Conservation (phyloP, 495 filamentous ascomycete species). For the Penicillium taxi region DNA sequence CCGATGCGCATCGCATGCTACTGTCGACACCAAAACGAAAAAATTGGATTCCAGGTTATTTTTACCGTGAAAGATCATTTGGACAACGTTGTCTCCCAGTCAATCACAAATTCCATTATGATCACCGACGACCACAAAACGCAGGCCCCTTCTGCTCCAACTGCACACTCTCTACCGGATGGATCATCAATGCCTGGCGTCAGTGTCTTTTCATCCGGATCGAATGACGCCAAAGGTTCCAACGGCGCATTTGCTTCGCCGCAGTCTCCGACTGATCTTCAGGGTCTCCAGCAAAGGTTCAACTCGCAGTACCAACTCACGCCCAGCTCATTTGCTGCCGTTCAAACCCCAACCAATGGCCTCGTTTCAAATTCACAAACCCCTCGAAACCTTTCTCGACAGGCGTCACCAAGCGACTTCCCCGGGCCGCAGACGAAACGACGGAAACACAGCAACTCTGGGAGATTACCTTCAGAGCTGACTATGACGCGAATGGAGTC, state of each 20-base stretch:
- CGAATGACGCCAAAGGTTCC: conserved; percentile 18
- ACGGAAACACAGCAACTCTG: conserved; percentile 61
- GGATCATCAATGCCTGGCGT: conserved; percentile 37
- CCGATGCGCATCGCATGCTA: conserved; percentile 98
- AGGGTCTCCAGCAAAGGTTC: conserved; percentile 44
- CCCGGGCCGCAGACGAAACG: conserved; percentile 57
- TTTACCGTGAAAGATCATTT: conserved; percentile 81
- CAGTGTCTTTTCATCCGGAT: conserved; percentile 37
- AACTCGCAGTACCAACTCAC: conserved; percentile 37
- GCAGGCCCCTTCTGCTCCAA: conserved; percentile 42
- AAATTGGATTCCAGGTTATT: conserved; percentile 85
- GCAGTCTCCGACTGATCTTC: conserved; percentile 46
- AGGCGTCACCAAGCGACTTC: conserved; percentile 59
- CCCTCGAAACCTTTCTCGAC: conserved; percentile 59
- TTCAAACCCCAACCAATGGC: conserved; percentile 29
- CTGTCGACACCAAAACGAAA: conserved; percentile 88
- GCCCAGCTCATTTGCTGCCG: conserved; percentile 28
- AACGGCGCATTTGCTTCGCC: conserved; percentile 17
- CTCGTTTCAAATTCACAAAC: conserved; percentile 43
- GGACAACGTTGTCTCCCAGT: conserved; percentile 68
- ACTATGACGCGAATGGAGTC: conserved; percentile 73
- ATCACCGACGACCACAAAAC: conserved; percentile 98
- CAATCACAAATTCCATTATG: conserved; percentile 79
- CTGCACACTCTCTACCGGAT: conserved; percentile 34
- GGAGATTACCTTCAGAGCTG: conserved; percentile 60